These are phyloP conservation scores for Wickerhamomyces strasburgensis DNA, from an alignment of 805 yeast species.

Conservation along the genomic window DNA sequence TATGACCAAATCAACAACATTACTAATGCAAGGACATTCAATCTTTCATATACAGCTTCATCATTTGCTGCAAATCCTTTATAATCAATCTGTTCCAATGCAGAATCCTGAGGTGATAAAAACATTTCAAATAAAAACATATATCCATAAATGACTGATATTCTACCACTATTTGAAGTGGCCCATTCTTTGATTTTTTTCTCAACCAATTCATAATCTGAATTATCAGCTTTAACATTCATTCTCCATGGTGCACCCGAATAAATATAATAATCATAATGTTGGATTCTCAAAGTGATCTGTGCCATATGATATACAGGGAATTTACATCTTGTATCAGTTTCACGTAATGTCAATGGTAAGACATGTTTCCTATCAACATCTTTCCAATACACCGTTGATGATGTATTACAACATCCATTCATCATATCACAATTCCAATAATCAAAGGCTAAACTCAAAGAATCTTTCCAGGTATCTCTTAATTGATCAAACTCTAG, in stretches of 20 bases:
- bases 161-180: conserved; percentile 39
- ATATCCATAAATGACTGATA: conserved; percentile 57
- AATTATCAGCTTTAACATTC: conserved; percentile 55
- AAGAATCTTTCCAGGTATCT: conserved; percentile 64
- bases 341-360: conserved; percentile 21
- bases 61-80: conserved; percentile 44
- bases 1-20: conserved; percentile 45
- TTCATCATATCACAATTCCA: conserved; percentile 50
- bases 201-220: conserved; percentile 45
- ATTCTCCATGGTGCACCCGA: conserved; percentile 82
- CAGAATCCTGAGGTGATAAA: conserved; percentile 45
- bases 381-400: conserved; percentile 22
- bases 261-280: conserved; percentile 71
- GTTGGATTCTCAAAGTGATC: conserved; percentile 64
- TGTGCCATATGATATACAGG: conserved; percentile 73
- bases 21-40: conserved; percentile 30
- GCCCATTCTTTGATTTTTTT: conserved; percentile 52
- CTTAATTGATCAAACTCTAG: conserved; percentile 37
- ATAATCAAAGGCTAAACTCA: conserved; percentile 65
- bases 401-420: conserved; percentile 27
- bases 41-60: conserved; percentile 42
- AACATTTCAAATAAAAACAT: conserved; percentile 59
- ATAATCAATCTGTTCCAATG: conserved; percentile 33
- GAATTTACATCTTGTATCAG: conserved; percentile 51
- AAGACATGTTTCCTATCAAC: conserved; percentile 8